Evolutionary conservation across 768 basidiomycete genomes (phyloP), one percentile per base, ranked within the genome.

Genomic region (Sistotremastrum niveocremeum): DNA sequence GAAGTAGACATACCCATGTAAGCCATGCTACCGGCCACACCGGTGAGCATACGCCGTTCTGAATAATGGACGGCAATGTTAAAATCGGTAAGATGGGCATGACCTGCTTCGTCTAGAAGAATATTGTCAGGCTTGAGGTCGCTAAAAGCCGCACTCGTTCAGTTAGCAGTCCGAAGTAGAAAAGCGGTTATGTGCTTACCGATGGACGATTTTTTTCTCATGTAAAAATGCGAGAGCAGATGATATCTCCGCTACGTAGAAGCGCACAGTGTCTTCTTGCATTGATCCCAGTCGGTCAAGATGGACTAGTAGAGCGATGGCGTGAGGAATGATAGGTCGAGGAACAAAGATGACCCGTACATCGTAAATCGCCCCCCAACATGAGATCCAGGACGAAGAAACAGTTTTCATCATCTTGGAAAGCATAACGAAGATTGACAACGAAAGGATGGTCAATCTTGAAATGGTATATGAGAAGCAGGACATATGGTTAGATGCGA

Each of bases 1-100:
- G 20, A 20, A 20, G 20, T 20, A 20, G 20, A 20, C 20, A 20
- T 35, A 67, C 67, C 93, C 95, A 99, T 99, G 66, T 99, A 99
- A 0, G 95, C 94, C 89, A 99, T 93, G 57, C 87, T 91, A 3
- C 95, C 95, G 5, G 95, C 94, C 10, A 99, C 85, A 49, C 87
- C 89, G 0, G 87, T 90, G 62, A 98, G 82, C 50, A 84, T 57
- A 34, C 93, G 76, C 44, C 82, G 73, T 49, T 88, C 85, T 7
- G 93, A 94, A 60, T 90, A 97, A 62, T 98, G 94, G 6, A 98
- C 94, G 28, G 94, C 95, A 53, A 99, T 91, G 57, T 99, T 99
- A 69, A 99, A 95, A 65, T 99, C 95, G 6, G 95, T 98, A 55
- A 99, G 69, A 59, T 98, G 94, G 1, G 88, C 94, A 59, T 99